Base-by-base conservation (phyloP, 345 rosid species). In the Sonneratia caseolaris region DNA sequence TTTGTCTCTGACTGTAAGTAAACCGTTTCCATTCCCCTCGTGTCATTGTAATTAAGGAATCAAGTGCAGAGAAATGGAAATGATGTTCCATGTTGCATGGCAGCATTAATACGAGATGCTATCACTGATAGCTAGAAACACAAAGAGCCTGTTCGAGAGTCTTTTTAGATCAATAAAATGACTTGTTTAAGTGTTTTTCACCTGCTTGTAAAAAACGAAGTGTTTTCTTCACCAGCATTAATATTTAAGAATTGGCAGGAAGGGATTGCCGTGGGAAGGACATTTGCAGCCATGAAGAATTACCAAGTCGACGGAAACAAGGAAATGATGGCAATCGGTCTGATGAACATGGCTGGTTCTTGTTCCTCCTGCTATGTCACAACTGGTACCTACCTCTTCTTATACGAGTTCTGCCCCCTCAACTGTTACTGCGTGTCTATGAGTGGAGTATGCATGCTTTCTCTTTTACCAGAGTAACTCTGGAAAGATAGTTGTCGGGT, bases 181-280 rank as follows among this genome's bases (percentile, higher is more conserved):
- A 18, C 57, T 43, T 22, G 7, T 40, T 45, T 51, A 0, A 27
- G 32, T 27, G 32, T 27, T 27, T 1, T 27, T 27, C 32, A 27
- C 32, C 32, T 27, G 32, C 32, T 27, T 27, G 32, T 27, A 27
- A 27, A 27, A 27, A 27, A 27, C 32, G 1, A 27, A 27, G 32
- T 27, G 32, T 27, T 27, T 27, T 27, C 32, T 27, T 27, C 32
- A 27, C 32, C 32, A 51, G 24, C 13, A 14, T 47, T 42, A 42
- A 11, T 2, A 1, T 22, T 15, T 37, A 37, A 56, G 11, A 36
- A n/a, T 37, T 74, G 78, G 5, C 72, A 96, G 99, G 98, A 96
- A 87, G 99, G 98, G 75, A 96, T 96, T 73, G 98, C 98, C 5
- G 98, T 96, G 21, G 99, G 99, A 71, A 92, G 99, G 74, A 96